A percentile compares a stretch with the other conserved stretches of the same genome.
These are phyloP conservation scores for Penicillium nucicola DNA, from an alignment of 495 filamentous ascomycete species.

Conservation along the genomic window DNA sequence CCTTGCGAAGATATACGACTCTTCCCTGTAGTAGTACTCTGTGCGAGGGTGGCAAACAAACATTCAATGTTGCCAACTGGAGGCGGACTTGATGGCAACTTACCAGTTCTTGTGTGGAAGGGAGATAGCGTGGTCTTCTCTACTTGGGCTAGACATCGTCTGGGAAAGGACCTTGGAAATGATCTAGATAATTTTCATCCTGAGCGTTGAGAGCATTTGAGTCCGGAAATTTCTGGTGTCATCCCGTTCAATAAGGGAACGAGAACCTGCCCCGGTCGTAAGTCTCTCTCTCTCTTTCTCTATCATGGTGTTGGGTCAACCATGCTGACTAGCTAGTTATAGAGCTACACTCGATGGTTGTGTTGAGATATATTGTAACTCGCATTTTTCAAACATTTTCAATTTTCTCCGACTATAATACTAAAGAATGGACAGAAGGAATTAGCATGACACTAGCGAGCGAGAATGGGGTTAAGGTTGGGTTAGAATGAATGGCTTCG, in stretches of 20 bases:
- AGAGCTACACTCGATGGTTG: slow-evolving; percentile 11
- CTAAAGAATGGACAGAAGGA: slow-evolving; percentile 11
- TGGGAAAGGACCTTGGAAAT: slow-evolving; percentile 8
- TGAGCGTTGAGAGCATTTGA: slow-evolving; percentile 16
- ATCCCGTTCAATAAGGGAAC: slow-evolving; percentile 21
- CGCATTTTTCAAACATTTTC: slow-evolving; percentile 16
- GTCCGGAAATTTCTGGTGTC: slow-evolving; percentile 8
- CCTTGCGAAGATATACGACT: neutral
- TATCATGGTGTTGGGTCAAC: no score
- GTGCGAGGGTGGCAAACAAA: slow-evolving; percentile 3
- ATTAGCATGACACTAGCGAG: slow-evolving; percentile 19
- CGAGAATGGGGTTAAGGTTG: slow-evolving; percentile 15
- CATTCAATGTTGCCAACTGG: neutral
- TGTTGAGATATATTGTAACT: slow-evolving; percentile 16
- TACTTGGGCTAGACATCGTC: slow-evolving; percentile 14
- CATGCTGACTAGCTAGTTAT: no score
- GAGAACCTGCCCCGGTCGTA: slow-evolving; percentile 18
- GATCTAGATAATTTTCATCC: slow-evolving; percentile 13
- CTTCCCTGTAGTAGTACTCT: neutral
- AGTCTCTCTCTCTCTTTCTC: neutral
- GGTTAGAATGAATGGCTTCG: neutral
- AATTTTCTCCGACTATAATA: slow-evolving; percentile 7
- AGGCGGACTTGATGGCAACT: neutral
- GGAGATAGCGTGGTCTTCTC: slow-evolving; percentile 14
- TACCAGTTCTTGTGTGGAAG: slow-evolving; percentile 4